Base-by-base conservation (phyloP, 768 basidiomycete genomes). In the Pisolithus microcarpus region DNA sequence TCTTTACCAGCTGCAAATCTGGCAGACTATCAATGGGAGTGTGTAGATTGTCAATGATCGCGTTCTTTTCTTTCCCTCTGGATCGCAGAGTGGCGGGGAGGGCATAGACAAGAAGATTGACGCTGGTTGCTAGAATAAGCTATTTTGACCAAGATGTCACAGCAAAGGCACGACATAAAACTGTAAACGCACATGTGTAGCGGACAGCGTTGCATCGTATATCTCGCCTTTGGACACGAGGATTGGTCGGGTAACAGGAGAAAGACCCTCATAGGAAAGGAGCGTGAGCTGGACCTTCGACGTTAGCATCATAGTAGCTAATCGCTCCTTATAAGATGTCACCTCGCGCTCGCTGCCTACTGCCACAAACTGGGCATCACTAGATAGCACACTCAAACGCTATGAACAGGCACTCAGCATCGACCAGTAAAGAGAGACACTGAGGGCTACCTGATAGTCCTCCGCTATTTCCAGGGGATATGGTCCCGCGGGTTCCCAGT, bases 321-420 rank as follows among this genome's bases (percentile, higher is more conserved):
- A 26, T 36, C 46, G 58, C 50, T n/a, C 55, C 49, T 26, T 67
- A 42, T 28, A 63, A 44, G 38, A 53, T 58, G 76, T 55, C 60
- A 92, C 89, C 61, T 84, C 77, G 59, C 80, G 80, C 53, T 78
- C 77, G 4, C 91, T 91, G 21, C 83, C 90, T 34, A 84, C 79
- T 4, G 81, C 85, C 5, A 95, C 63, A 38, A 85, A 65, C 23
- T 69, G 73, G 21, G 78, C 76, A 57, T 84, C 75, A 6, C 83
- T 82, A 38, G 92, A 92, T 50, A 97, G 70, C 2, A 81, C 77
- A 1, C 92, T 93, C 21, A 93, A 84, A 82, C 90, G 94, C 94
- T 96, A 63, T 48, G n/a, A 37, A 30, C 45, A 23, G 39, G 49
- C 53, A 50, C 47, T 61, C 10, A 53, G 53, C 46, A 31, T 37